phyloP scores from a whole-genome alignment of 176 grass and related monocot species.

The Phyllostachys edulis region DNA sequence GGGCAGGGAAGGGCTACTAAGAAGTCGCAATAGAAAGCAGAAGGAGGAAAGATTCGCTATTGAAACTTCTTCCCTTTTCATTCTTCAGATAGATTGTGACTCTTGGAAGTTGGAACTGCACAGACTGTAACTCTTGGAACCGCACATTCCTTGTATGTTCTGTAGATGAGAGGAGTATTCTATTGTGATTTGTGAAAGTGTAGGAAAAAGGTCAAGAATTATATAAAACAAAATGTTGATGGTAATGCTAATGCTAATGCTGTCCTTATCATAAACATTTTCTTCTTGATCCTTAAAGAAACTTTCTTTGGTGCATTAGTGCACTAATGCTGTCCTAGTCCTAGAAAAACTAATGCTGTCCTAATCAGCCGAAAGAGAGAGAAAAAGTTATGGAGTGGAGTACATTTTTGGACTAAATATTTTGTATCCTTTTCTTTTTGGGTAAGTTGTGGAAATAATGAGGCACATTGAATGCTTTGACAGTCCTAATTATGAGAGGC shows the following conservation, averaged over 20 bases:
- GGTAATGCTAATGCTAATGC: neutral
- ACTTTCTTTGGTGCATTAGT: neutral
- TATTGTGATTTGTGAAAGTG: neutral
- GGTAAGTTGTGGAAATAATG: constrained; percentile 23
- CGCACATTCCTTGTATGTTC: constrained; percentile 16
- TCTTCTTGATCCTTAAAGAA: neutral
- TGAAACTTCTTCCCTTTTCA: constrained; percentile 2
- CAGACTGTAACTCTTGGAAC: neutral
- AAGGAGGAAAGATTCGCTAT: neutral
- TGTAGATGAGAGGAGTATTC: neutral
- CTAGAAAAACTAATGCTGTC: neutral
- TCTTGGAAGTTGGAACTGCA: neutral
- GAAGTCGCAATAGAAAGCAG: neutral
- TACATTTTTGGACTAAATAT: constrained; percentile 29
- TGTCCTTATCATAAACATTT: neutral
- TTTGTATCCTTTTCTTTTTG: neutral
- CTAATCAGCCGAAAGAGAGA: neutral
- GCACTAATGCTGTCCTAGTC: constrained; percentile 14
- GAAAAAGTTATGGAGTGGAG: neutral
- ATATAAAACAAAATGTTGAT: neutral
- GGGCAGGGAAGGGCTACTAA: neutral
- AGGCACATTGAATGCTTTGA: constrained; percentile 34
- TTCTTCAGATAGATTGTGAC: neutral
- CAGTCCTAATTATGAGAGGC: constrained; percentile 15
- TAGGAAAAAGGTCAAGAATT: neutral